These are phyloP conservation scores for Deuterostichococcus epilithicus DNA, from an alignment of 139 green algal species.

Conservation along the genomic window DNA sequence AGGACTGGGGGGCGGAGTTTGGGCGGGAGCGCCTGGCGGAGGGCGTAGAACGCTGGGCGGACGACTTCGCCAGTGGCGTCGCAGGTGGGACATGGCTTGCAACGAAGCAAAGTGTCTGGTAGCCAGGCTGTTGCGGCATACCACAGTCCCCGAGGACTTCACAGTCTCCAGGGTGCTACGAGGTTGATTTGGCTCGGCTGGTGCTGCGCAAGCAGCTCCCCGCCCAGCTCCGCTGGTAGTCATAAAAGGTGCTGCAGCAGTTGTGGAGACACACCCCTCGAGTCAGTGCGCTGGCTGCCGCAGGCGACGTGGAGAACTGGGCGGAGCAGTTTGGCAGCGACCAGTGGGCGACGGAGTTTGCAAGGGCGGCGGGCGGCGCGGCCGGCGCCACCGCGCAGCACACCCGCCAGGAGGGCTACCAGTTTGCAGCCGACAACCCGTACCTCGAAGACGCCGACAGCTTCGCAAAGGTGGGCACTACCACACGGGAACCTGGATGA, in stretches of 20 bases:
- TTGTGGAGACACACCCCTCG: too few relatives aligned
- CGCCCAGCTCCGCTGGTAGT: too few relatives aligned
- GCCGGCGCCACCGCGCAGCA: constrained; percentile 6
- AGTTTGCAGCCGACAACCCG: constrained; percentile 81
- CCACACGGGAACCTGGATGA: constrained; percentile 55
- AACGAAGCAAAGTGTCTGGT: too few relatives aligned
- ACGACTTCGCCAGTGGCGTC: constrained; percentile 18
- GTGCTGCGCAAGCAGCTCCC: too few relatives aligned
- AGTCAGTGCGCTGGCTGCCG: not conserved
- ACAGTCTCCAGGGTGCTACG: too few relatives aligned
- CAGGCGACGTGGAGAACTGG: constrained; percentile 19
- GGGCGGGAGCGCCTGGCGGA: not conserved
- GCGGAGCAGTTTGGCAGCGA: constrained; percentile 32
- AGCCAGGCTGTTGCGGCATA: too few relatives aligned
- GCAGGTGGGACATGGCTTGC: not conserved
- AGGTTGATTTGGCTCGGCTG: too few relatives aligned
- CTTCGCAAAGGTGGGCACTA: constrained; percentile 17
- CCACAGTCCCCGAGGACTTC: too few relatives aligned
- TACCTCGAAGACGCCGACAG: constrained; percentile 75
- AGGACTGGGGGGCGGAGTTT: constrained; percentile 28
- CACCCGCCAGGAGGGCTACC: constrained; percentile 53
- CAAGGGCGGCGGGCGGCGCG: constrained; percentile 26
- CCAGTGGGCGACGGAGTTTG: constrained; percentile 71
- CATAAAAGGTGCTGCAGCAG: too few relatives aligned
- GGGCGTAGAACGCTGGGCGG: constrained; percentile 5